Conservation (phyloP, 2,329 filamentous ascomycete species). For the Paramyrothecium sp. region DNA sequence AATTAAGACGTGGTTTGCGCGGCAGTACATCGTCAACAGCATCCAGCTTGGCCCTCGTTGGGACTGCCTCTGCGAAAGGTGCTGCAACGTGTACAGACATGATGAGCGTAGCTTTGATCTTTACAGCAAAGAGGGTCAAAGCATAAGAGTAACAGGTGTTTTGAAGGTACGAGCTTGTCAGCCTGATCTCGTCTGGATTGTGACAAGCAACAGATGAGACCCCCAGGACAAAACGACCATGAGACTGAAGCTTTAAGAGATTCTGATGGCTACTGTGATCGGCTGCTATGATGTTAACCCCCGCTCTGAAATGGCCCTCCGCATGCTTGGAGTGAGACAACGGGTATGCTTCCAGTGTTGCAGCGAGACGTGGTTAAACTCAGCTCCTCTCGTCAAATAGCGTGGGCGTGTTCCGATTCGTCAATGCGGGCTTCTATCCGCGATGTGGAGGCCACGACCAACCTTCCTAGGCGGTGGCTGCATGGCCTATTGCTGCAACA, state of each 20-base stretch:
- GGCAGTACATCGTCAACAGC: background rate
- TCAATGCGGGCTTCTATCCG: background rate
- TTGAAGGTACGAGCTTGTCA: too few species aligned
- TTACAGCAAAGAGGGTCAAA: background rate
- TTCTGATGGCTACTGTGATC: too few species aligned
- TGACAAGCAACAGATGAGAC: too few species aligned
- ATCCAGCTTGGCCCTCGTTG: background rate
- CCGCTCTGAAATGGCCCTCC: too few species aligned
- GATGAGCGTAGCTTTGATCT: background rate
- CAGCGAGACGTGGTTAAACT: too few species aligned
- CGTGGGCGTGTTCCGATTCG: background rate
- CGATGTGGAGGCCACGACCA: background rate
- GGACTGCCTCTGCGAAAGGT: background rate
- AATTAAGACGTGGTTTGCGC: background rate
- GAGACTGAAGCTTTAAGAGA: too few species aligned
- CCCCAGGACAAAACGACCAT: too few species aligned
- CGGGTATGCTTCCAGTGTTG: too few species aligned
- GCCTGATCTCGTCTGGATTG: too few species aligned
- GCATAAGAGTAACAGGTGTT: too few species aligned
- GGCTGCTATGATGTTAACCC: too few species aligned
- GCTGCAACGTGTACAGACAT: background rate
- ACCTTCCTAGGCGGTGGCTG: background rate
- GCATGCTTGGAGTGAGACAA: too few species aligned
- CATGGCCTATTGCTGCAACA: background rate
- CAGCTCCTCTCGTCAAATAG: background rate